These are phyloP conservation scores for Syzygium aqueum DNA, from an alignment of 345 rosid genomes.

Conservation along the genomic window DNA sequence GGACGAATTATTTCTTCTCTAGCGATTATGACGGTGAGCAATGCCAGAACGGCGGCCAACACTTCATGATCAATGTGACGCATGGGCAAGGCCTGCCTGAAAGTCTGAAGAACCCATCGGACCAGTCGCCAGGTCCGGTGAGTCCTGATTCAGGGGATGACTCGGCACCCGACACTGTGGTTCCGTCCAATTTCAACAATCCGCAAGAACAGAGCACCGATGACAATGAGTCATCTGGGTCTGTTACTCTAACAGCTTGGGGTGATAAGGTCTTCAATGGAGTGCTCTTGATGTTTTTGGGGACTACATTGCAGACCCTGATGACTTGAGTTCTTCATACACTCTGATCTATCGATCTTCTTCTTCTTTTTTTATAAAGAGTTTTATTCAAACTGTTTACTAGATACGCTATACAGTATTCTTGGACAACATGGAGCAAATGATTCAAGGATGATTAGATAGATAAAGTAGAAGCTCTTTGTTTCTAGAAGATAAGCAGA, in stretches of 20 bases:
- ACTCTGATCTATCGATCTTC: neutral
- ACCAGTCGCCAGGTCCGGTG: slow-evolving; percentile 52
- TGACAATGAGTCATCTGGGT: slow-evolving; percentile 16
- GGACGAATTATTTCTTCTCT: slow-evolving; percentile 69
- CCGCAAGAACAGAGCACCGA: slow-evolving; percentile 35
- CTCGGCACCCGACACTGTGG: slow-evolving; percentile 63
- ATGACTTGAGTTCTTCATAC: neutral
- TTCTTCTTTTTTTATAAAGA: neutral
- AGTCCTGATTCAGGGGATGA: slow-evolving; percentile 37
- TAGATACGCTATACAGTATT: neutral
- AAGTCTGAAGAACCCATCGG: slow-evolving; percentile 29
- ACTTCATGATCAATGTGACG: slow-evolving; percentile 55
- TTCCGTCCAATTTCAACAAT: slow-evolving; percentile 56
- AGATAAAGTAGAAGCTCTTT: neutral
- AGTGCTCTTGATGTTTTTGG: slow-evolving; percentile 15
- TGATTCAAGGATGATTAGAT: neutral
- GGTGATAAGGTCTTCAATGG: neutral
- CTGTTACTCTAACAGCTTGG: neutral
- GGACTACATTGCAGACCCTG: slow-evolving; percentile 1
- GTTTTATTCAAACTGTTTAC: neutral
- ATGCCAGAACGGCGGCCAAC: slow-evolving; percentile 65
- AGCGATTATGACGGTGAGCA: slow-evolving; percentile 87
- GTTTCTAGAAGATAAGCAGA: neutral
- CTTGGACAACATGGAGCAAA: neutral
- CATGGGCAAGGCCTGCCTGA: slow-evolving; percentile 78